Evolutionary conservation across 371 early-diverging fungal species (phyloP).

Genomic region (Zychaea mexicana): DNA sequence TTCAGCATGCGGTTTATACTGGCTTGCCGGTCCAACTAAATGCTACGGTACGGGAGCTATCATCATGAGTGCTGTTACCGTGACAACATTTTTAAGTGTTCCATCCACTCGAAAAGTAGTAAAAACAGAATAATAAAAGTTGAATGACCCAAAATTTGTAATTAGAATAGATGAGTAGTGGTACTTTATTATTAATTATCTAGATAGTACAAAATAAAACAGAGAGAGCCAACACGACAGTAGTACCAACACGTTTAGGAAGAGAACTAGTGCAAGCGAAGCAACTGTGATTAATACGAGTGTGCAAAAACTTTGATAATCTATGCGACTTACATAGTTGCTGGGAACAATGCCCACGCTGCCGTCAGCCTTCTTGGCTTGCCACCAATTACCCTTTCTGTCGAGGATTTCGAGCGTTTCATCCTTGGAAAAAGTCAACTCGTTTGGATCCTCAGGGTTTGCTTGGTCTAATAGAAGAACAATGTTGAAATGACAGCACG

Average conservation of each 20-base stretch:
- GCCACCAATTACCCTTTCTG: constrained; percentile 96
- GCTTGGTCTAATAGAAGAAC: constrained; percentile 64
- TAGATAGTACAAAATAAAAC: not conserved
- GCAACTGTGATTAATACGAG: not conserved
- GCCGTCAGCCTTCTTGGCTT: constrained; percentile 83
- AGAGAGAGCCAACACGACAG: not conserved
- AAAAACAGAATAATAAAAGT: not conserved
- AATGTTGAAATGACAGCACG: too few relatives aligned
- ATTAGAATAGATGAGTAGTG: not conserved
- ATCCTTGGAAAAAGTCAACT: constrained; percentile 88
- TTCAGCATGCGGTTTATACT: constrained; percentile 84
- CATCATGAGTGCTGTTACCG: constrained; percentile 27
- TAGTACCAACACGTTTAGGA: not conserved
- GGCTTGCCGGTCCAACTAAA: constrained; percentile 75
- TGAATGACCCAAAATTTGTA: too few relatives aligned
- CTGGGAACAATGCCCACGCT: constrained; percentile 89
- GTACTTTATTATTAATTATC: not conserved
- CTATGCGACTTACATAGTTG: constrained; percentile 67
- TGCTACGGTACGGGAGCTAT: constrained; percentile 54
- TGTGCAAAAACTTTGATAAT: not conserved
- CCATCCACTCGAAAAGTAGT: constrained; percentile 9
- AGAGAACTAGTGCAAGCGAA: not conserved
- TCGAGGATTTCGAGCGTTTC: constrained; percentile 87
- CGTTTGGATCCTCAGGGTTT: constrained; percentile 90
- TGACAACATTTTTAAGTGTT: not conserved